phyloP scores from a whole-genome alignment of 1,139 yeast genomes.

The Magnusiomyces ingens region DNA sequence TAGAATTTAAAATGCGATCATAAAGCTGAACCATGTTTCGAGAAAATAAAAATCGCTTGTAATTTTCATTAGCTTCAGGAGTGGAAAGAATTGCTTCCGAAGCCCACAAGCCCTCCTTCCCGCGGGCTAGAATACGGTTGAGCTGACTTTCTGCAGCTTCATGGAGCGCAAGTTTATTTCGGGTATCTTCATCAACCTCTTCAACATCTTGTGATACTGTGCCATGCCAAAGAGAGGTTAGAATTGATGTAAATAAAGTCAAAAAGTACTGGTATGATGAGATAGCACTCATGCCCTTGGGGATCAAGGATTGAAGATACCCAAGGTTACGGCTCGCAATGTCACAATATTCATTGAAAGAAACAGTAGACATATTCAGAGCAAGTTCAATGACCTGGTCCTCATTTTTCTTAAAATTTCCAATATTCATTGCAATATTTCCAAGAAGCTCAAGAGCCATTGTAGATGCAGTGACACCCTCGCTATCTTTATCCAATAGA shows the following conservation, averaged over 20 bases:
- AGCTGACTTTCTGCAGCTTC: constrained; percentile 4
- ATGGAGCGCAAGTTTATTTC: neutral
- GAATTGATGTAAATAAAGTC: constrained; percentile 14
- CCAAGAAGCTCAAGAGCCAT: constrained; percentile 52
- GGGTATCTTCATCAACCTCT: neutral
- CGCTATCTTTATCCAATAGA: constrained; percentile 17
- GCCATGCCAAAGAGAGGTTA: constrained; percentile 11
- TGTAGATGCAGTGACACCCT: constrained; percentile 17
- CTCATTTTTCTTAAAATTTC: constrained; percentile 16
- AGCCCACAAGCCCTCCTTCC: constrained; percentile 18
- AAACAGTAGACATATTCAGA: constrained; percentile 8
- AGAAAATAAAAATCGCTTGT: constrained; percentile 14
- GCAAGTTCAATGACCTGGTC: constrained; percentile 13
- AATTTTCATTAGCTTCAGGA: constrained; percentile 6
- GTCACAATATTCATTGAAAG: constrained; percentile 13
- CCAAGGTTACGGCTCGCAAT: constrained; percentile 13
- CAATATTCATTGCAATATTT: constrained; percentile 44
- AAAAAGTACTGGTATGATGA: constrained; percentile 19
- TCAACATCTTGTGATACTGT: constrained; percentile 7
- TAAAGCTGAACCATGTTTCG: constrained; percentile 40
- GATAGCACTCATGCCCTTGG: constrained; percentile 15
- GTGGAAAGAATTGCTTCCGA: constrained; percentile 5
- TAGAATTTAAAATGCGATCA: constrained; percentile 46
- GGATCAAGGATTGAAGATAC: constrained; percentile 18
- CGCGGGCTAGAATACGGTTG: constrained; percentile 10